phyloP scores from a whole-genome alignment of 257 asterid species.

The Craterostigma plantagineum region DNA sequence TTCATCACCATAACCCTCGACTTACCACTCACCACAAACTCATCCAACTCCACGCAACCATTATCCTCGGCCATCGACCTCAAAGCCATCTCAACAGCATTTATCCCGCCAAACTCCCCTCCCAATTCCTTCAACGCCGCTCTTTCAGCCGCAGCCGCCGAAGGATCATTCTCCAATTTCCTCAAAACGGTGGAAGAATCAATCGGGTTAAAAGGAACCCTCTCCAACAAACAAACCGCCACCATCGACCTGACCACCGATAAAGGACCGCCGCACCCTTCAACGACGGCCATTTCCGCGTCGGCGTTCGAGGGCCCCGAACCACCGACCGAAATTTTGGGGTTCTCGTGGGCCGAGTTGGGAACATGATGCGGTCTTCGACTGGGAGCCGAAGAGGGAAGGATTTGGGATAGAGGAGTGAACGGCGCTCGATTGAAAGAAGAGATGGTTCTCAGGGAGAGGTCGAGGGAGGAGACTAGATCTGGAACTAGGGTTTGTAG shows the following conservation, averaged over 20 bases:
- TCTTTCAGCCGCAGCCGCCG: slow-evolving; percentile 33
- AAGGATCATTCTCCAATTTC: slow-evolving; percentile 73
- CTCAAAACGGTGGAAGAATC: slow-evolving; percentile 70
- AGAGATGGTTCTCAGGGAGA: slow-evolving; percentile 60
- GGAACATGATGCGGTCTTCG: slow-evolving; percentile 6
- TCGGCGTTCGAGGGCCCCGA: slow-evolving; percentile 15
- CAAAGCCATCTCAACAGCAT: slow-evolving; percentile 85
- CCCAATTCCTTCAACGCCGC: slow-evolving; percentile 77
- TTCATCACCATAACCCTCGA: slow-evolving; percentile 70
- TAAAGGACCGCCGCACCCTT: slow-evolving; percentile 58
- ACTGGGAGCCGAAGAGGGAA: slow-evolving; percentile 23
- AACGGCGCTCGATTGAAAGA: slow-evolving; percentile 37
- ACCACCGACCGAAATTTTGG: slow-evolving; percentile 23
- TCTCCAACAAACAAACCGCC: slow-evolving; percentile 68
- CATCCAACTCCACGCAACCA: slow-evolving; percentile 75
- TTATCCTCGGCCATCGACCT: slow-evolving; percentile 80
- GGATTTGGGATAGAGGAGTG: slow-evolving; percentile 48
- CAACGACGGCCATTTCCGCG: slow-evolving; percentile 27
- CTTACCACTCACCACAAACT: slow-evolving; percentile 72
- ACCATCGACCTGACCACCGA: slow-evolving; percentile 75
- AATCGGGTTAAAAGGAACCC: slow-evolving; percentile 63
- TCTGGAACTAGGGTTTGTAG: slow-evolving; percentile 65
- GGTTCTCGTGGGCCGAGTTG: slow-evolving; percentile 11
- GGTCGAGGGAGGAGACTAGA: slow-evolving; percentile 77
- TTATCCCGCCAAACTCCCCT: slow-evolving; percentile 59